phyloP scores from a whole-genome alignment of 2,329 filamentous ascomycete genomes.

The Geosmithia morbida region DNA sequence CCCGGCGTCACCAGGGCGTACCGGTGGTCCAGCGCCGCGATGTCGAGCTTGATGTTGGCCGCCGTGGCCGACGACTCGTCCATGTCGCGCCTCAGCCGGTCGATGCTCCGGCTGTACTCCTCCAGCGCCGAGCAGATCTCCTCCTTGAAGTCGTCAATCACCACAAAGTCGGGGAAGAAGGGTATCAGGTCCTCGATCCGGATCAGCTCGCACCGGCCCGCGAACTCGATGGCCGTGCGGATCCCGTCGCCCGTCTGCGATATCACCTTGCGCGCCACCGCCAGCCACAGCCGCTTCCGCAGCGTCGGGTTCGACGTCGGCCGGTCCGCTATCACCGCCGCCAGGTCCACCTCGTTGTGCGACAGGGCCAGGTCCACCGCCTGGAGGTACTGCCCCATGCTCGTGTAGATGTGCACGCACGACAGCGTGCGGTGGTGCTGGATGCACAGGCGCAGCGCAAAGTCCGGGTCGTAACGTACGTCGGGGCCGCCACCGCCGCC shows the following conservation, averaged over 20 bases:
- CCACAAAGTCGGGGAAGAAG: conserved; percentile 96
- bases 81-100: conserved; percentile 82
- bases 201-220: conserved; percentile 80
- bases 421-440: conserved; percentile 86
- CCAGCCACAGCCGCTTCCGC: conserved; percentile 89
- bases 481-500: too few relatives aligned
- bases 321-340: conserved; percentile 76
- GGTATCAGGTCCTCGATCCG: conserved; percentile 95
- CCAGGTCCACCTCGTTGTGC: conserved; percentile 80
- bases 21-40: conserved; percentile 68
- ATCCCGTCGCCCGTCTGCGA: conserved; percentile 73
- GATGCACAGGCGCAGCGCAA: conserved; percentile 89
- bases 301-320: conserved; percentile 65
- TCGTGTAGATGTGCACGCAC: conserved; percentile 93
- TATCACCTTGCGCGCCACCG: conserved; percentile 90
- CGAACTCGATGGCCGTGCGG: conserved; percentile 84
- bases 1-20: conserved; percentile 96
- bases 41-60: conserved; percentile 79
- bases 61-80: conserved; percentile 85
- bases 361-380: conserved; percentile 87
- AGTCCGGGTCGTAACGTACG: conserved; percentile 75
- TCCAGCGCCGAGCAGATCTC: conserved; percentile 92
- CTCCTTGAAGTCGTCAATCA: conserved; percentile 98
- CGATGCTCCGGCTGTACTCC: conserved; percentile 85
- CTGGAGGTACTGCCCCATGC: conserved; percentile 87